A percentile compares a stretch with the other conserved stretches of the same genome.
Evolutionary conservation across 208 protist genomes (phyloP).

Genomic region (Sergeia podlipaevii): DNA sequence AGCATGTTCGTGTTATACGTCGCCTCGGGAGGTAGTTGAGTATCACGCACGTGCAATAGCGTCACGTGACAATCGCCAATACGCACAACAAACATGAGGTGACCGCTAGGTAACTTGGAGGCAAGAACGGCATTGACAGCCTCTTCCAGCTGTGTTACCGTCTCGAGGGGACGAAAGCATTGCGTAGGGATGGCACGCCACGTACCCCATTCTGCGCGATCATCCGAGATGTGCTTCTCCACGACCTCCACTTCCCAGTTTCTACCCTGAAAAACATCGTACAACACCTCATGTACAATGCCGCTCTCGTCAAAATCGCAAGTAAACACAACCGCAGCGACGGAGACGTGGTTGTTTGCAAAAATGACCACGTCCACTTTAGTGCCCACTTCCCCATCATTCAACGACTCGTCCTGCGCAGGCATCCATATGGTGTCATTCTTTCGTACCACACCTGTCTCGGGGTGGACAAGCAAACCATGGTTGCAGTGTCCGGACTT

Average conservation of each 20-base stretch:
- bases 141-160: conserved; percentile 68
- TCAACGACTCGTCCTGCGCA: conserved; percentile 17
- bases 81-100: conserved; percentile 82
- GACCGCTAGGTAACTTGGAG: conserved; percentile 48
- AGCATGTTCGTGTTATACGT: conserved; percentile 81
- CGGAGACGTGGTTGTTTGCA: conserved; percentile 76
- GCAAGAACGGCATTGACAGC: conserved; percentile 61
- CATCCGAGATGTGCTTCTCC: conserved; percentile 47
- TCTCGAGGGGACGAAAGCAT: conserved; percentile 67
- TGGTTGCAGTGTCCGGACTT: conserved; percentile 63
- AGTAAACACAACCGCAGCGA: conserved; percentile 81
- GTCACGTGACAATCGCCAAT: conserved; percentile 84
- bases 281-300: conserved; percentile 52
- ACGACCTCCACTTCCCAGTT: conserved; percentile 26
- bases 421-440: conserved; percentile 82
- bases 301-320: conserved; percentile 58
- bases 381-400: conserved; percentile 21
- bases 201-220: conserved; percentile 40
- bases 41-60: conserved; percentile 68
- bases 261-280: conserved; percentile 57
- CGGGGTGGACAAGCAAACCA: conserved; percentile 63
- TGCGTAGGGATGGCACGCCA: conserved; percentile 59
- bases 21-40: conserved; percentile 62
- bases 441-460: conserved; percentile 56
- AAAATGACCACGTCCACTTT: conserved; percentile 56